phyloP scores from a whole-genome alignment of 768 basidiomycete species.

The Rickenella mellea region DNA sequence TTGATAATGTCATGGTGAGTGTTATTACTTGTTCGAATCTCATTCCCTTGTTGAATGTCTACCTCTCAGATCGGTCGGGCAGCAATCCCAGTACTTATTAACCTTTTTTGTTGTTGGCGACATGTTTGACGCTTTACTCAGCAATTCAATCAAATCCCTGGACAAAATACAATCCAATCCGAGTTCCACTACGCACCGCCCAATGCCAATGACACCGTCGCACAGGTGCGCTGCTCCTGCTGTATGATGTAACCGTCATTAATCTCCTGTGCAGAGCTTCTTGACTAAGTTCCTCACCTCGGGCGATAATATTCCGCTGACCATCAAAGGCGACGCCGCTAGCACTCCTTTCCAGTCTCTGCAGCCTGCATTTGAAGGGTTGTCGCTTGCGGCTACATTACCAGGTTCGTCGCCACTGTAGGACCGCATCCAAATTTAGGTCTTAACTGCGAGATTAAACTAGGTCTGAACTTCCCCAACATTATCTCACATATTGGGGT shows the following conservation, averaged over 20 bases:
- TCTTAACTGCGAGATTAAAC: background rate
- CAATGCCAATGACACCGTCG: conserved; percentile 55
- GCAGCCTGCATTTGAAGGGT: conserved; percentile 40
- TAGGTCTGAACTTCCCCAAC: conserved; percentile 39
- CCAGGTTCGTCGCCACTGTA: conserved; percentile 23
- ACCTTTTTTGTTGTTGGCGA: background rate
- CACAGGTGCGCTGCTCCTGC: conserved; percentile 27
- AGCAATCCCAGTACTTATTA: conserved; percentile 39
- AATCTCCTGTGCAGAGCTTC: conserved; percentile 32
- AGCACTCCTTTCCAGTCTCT: conserved; percentile 59
- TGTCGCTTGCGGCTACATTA: conserved; percentile 40
- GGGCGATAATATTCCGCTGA: conserved; percentile 34
- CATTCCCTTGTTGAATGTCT: background rate
- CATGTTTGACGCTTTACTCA: conserved; percentile 14
- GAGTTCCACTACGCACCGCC: conserved; percentile 65
- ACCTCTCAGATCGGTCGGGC: conserved; percentile 43
- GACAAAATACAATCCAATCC: conserved; percentile 38
- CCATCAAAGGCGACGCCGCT: conserved; percentile 46
- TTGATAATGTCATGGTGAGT: conserved; percentile 31
- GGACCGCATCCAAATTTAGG: background rate
- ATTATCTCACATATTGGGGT: conserved; percentile 52
- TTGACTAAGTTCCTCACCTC: conserved; percentile 51
- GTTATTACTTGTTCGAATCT: background rate
- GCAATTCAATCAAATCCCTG: conserved; percentile 51
- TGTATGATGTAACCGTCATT: background rate